A percentile compares a stretch with the other conserved stretches of the same genome.
Conservation (phyloP, 352 stramenopile genomes). For the Pythium folliculosum region DNA sequence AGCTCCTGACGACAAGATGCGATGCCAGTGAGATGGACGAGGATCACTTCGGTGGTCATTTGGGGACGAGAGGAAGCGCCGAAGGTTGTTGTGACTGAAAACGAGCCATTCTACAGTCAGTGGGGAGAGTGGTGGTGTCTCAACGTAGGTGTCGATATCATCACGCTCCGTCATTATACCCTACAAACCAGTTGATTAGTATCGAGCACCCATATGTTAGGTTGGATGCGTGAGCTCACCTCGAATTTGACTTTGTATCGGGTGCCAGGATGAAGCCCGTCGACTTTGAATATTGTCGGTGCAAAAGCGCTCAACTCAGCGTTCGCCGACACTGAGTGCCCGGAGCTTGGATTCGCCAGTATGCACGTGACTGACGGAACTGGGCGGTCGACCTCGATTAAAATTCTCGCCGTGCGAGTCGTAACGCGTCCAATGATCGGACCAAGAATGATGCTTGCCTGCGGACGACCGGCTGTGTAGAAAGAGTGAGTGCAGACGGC, state of each 20-base stretch:
- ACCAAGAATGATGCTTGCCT: constrained; percentile 52
- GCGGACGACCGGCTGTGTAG: constrained; percentile 36
- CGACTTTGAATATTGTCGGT: constrained; percentile 64
- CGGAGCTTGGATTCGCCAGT: constrained; percentile 18
- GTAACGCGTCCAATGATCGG: constrained; percentile 67
- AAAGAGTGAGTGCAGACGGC: constrained; percentile 38
- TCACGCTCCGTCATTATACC: constrained; percentile 37
- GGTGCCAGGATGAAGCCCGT: constrained; percentile 50
- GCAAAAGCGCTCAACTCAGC: constrained; percentile 45
- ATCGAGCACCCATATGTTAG: not conserved
- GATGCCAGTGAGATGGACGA: constrained; percentile 34
- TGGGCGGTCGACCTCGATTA: constrained; percentile 60
- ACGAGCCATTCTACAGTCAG: constrained; percentile 59
- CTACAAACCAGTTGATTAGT: constrained; percentile 19
- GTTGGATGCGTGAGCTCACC: constrained; percentile 22
- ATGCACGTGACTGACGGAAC: constrained; percentile 42
- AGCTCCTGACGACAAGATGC: constrained; percentile 39
- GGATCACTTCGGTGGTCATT: not conserved
- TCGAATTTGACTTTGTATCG: constrained; percentile 64
- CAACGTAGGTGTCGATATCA: constrained; percentile 26
- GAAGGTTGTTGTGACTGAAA: constrained; percentile 45
- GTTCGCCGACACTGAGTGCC: constrained; percentile 17
- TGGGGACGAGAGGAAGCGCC: constrained; percentile 26
- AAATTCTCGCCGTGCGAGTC: constrained; percentile 49
- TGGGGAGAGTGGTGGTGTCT: constrained; percentile 39